Evolutionary conservation across 768 basidiomycete species (phyloP).

Genomic region (Chlorophyllum brunneum): DNA sequence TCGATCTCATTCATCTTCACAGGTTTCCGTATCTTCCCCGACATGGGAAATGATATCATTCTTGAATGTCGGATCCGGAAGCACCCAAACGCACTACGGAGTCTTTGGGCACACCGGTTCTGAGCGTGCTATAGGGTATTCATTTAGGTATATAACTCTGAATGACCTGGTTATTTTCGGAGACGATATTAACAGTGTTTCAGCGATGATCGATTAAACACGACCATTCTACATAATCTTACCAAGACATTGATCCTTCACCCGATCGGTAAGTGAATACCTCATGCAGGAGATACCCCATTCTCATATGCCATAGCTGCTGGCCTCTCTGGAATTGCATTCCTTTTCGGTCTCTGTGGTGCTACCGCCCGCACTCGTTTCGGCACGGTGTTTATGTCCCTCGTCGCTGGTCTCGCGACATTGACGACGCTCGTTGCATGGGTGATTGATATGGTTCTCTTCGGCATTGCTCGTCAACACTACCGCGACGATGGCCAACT

Average conservation of each 20-base stretch:
- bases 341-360: slow-evolving; percentile 68
- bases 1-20: slow-evolving; percentile 9
- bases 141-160: slow-evolving; percentile 37
- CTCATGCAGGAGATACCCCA: slow-evolving; percentile 3
- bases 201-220: slow-evolving; percentile 46
- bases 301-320: slow-evolving; percentile 38
- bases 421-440: slow-evolving; percentile 66
- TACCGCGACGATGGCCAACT: slow-evolving; percentile 43
- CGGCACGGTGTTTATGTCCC: slow-evolving; percentile 76
- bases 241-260: slow-evolving; percentile 75
- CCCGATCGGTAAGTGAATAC: slow-evolving; percentile 57
- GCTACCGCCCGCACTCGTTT: slow-evolving; percentile 51
- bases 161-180: neutral
- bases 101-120: slow-evolving; percentile 76
- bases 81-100: slow-evolving; percentile 50
- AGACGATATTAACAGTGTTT: neutral
- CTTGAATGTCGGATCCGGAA: slow-evolving; percentile 45
- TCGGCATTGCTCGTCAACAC: slow-evolving; percentile 61
- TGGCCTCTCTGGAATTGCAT: slow-evolving; percentile 59
- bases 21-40: slow-evolving; percentile 72
- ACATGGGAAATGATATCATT: slow-evolving; percentile 73
- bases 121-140: slow-evolving; percentile 52
- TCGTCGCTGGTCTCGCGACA: slow-evolving; percentile 62
- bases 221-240: slow-evolving; percentile 57
- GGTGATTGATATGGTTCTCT: slow-evolving; percentile 78